A percentile compares a stretch with the other conserved stretches of the same genome.
Evolutionary conservation across 176 grass and related monocot species (phyloP).

Genomic region (Themeda triandra): DNA sequence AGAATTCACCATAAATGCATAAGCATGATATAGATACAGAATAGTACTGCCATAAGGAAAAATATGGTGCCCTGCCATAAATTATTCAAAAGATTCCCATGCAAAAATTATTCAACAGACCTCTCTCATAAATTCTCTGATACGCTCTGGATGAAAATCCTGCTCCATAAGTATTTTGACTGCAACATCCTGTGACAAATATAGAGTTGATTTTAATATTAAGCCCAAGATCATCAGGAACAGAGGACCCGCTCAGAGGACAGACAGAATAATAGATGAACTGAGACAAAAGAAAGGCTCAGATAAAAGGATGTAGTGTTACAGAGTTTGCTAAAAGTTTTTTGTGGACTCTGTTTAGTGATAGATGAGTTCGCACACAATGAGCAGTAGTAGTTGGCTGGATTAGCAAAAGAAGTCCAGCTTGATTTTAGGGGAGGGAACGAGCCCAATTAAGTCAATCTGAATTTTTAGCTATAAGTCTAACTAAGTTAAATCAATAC

Average conservation of each 20-base stretch:
- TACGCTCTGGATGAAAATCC: slow-evolving; percentile 85
- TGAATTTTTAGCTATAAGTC: background rate
- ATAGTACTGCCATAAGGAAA: background rate
- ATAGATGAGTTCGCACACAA: background rate
- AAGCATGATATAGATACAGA: background rate
- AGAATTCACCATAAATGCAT: background rate
- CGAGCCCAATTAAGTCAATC: background rate
- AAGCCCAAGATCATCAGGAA: background rate
- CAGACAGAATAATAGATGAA: slow-evolving; percentile 1
- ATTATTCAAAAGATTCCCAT: background rate
- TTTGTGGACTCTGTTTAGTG: background rate
- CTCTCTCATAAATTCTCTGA: slow-evolving; percentile 96
- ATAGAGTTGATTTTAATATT: slow-evolving; percentile 11
- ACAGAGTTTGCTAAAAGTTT: background rate
- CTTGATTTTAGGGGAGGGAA: background rate
- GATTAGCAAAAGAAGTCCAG: background rate
- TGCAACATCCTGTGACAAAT: slow-evolving; percentile 75
- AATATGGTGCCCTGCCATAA: background rate
- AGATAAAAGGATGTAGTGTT: slow-evolving; percentile 4
- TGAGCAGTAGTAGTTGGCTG: background rate
- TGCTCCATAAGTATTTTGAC: slow-evolving; percentile 99
- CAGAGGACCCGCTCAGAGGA: background rate
- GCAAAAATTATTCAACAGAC: slow-evolving; percentile 39
- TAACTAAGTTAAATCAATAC: background rate
- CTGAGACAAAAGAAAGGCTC: background rate